Evolutionary conservation across 352 stramenopile genomes (phyloP), one percentile per base, ranked within the genome.

Genomic region (Globisporangium spiculum): DNA sequence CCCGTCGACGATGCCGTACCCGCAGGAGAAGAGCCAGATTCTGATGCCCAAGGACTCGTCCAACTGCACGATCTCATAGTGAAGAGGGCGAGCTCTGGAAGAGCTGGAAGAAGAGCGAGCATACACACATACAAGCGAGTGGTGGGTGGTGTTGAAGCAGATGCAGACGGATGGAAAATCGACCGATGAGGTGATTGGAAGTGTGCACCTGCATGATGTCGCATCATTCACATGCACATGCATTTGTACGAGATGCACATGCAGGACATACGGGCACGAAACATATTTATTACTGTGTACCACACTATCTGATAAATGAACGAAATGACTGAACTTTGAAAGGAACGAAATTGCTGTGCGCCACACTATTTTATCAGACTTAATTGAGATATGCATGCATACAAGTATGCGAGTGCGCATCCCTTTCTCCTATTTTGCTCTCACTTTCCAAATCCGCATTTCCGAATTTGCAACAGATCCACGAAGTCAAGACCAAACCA

Each of bases 11-110:
- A 94, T 92, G 75, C 84, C 86, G 36, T 93, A 93, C 59, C 88
- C 88, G 2, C 86, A 92, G 63, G 74, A 81, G 30, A 96, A 94
- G 70, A 79, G 83, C 59, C 73, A 93, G 52, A 94, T 96, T 58
- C 64, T 94, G 26, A 79, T 84, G 26, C 83, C 88, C 1, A 80
- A 85, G 75, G 84, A 89, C 50, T 66, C 65, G 32, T 61, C 65
- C n/a, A 70, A 65, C 36, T 70, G 65, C 65, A 62, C 46, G 18
- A 70, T 70, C 34, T 70, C 46, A 14, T 61, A 61, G 56, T 18
- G 7, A 27, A 52, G 18, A 2, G 18, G 44, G 55, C 1, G 26
- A 38, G 30, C 30, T 32, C 30, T 32, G 54, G n/a, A 30, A 44
- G 6, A 60, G 16, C 4, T 16, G 5, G 41, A 2, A 24, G 44